Base-by-base conservation (phyloP, 1,284 basidiomycete species). In the Entoloma clypeatum region DNA sequence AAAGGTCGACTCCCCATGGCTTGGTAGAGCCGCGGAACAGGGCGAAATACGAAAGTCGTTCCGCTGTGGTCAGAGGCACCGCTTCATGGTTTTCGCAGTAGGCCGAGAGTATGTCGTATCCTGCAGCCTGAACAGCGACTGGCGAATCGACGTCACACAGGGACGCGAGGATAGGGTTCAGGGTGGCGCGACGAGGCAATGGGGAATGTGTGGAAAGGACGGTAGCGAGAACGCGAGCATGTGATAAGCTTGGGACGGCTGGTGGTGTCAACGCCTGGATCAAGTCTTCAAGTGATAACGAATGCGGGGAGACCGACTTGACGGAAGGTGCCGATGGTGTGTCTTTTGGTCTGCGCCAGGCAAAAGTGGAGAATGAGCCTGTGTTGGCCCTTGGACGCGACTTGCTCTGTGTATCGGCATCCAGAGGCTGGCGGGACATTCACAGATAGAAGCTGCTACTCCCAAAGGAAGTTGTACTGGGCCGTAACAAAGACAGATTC, bases 91-190 rank as follows among this genome's bases (percentile, higher is more conserved):
- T 76, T 47, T 79, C 74, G 62, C 76, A 79, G 55, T 81, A 87
- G 0, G 81, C 70, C 9, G 79, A 65, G 35, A 88, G 66, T 39
- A 86, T 75, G 44, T 88, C 85, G 50, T 72, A 86, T 0, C 85
- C 85, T 1, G 77, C 73, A 7, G 72, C 73, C 54, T 84, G 82
- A 4, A 86, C 47, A 0, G 74, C 59, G 0, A 69, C 46, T 1
- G 83, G 80, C 1, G 71, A 67, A 14, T 75, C 67, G 8, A 54
- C 44, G 23, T 64, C 46, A 54, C 85, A 88, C 5, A 88, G 65
- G 1, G 71, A 69, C 3, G 67, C 67, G 2, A 86, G 62, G 41
- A 87, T 68, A 11, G 79, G 76, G 42, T 70, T 72, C 7, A 87
- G 60, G 7, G 55, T 48, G 9, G 68, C 58, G 31, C 63, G 57